Percentiles rank a stretch among this genome's conserved stretches.
These are phyloP conservation scores for Curvularia hawaiiensis DNA, from an alignment of 2,329 filamentous ascomycete species.

Conservation along the genomic window DNA sequence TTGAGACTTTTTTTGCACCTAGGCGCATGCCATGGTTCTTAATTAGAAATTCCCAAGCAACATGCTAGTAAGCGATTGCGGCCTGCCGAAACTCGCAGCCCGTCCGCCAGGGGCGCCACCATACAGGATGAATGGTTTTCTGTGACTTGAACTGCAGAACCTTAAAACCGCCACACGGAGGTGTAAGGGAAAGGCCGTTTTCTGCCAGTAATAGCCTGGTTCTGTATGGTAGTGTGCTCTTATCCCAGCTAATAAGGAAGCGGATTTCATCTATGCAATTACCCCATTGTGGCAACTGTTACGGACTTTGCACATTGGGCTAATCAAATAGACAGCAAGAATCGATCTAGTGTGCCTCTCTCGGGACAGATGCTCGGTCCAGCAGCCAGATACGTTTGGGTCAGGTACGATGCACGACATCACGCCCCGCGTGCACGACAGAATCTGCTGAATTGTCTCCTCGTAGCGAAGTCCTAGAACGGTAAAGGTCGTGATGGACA, in stretches of 20 bases:
- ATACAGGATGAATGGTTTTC: background rate
- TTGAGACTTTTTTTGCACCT: background rate
- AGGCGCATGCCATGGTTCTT: conserved; percentile 2
- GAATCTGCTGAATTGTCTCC: background rate
- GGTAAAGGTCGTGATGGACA: background rate
- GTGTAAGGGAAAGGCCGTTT: background rate
- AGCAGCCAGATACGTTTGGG: background rate
- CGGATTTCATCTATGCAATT: background rate
- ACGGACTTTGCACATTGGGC: background rate
- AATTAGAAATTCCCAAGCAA: background rate
- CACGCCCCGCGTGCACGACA: background rate
- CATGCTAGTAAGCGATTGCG: background rate
- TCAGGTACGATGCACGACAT: conserved; percentile 2
- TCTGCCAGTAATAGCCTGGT: background rate
- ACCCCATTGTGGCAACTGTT: background rate
- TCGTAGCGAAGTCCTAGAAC: background rate
- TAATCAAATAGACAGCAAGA: background rate
- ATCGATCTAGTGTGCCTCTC: background rate
- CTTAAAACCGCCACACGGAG: conserved; percentile 2
- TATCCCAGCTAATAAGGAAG: background rate
- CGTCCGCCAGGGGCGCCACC: background rate
- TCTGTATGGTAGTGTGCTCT: background rate
- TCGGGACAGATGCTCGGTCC: background rate
- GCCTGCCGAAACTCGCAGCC: conserved; percentile 1
- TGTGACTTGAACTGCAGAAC: conserved; percentile 3